Percentiles rank a stretch among this genome's conserved stretches.
Conservation (phyloP, 2,329 filamentous ascomycete species). For the Ascocoryne sarcoides region DNA sequence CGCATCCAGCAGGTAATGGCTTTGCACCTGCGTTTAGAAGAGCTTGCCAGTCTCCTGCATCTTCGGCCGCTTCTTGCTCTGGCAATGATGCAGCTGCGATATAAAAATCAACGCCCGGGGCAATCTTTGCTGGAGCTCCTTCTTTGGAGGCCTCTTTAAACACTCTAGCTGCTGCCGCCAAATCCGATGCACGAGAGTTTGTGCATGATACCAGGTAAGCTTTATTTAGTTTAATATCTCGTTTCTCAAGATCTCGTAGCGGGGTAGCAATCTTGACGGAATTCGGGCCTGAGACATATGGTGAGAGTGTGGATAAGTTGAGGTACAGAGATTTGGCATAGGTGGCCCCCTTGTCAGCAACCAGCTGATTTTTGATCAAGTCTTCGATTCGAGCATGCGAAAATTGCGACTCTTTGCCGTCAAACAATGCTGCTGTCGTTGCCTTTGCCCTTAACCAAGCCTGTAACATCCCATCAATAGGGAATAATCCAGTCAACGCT, state of each 20-base stretch:
- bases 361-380: conserved; percentile 56
- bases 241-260: conserved; percentile 58
- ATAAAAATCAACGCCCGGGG: conserved; percentile 73
- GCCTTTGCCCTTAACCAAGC: conserved; percentile 72
- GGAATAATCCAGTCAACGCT: conserved; percentile 65
- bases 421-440: conserved; percentile 56
- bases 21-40: conserved; percentile 73
- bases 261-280: conserved; percentile 83
- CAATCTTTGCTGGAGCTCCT: conserved; percentile 60
- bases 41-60: conserved; percentile 75
- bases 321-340: conserved; percentile 82
- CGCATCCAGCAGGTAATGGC: conserved; percentile 64
- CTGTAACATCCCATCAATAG: conserved; percentile 64
- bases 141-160: conserved; percentile 66
- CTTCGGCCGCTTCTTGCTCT: conserved; percentile 72
- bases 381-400: conserved; percentile 66
- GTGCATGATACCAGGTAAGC: conserved; percentile 89
- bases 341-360: conserved; percentile 64
- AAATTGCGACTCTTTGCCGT: conserved; percentile 48
- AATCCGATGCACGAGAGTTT: conserved; percentile 72
- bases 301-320: conserved; percentile 73
- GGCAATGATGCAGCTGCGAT: conserved; percentile 75
- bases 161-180: conserved; percentile 73
- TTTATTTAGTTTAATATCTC: conserved; percentile 72
- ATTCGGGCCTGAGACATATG: conserved; percentile 81